Percentiles rank a stretch among this genome's conserved stretches.
Evolutionary conservation across 768 basidiomycete species (phyloP).

Genomic region (Exsudoporus frostii): DNA sequence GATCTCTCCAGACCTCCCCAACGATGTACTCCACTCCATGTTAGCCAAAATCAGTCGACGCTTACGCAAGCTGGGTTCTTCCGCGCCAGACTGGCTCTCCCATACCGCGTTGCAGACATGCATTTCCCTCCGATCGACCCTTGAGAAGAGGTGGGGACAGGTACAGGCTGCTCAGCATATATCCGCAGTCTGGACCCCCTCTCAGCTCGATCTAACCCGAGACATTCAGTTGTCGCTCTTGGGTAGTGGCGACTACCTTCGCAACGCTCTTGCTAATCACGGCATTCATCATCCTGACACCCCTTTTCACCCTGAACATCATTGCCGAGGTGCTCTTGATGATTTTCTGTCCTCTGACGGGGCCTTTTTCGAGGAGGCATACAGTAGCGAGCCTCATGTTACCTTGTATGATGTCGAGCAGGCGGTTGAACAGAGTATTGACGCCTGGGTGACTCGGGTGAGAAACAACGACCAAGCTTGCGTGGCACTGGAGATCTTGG

Average conservation of each 20-base stretch:
- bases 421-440: constrained; percentile 29
- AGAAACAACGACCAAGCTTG: constrained; percentile 21
- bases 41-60: constrained; percentile 27
- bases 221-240: constrained; percentile 36
- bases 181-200: constrained; percentile 15
- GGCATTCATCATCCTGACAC: not conserved
- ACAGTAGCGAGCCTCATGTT: constrained; percentile 3
- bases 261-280: constrained; percentile 8
- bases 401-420: constrained; percentile 39
- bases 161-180: constrained; percentile 25
- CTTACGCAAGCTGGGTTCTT: constrained; percentile 22
- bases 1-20: constrained; percentile 9
- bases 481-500: constrained; percentile 26
- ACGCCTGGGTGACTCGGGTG: constrained; percentile 30
- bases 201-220: constrained; percentile 21
- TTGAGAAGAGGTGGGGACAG: constrained; percentile 35
- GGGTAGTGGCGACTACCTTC: constrained; percentile 29
- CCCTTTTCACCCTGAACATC: not conserved
- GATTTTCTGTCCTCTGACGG: too few relatives aligned
- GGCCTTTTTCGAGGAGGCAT: not conserved
- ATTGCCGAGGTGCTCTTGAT: constrained; percentile 1
- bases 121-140: constrained; percentile 1
- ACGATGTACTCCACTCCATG: constrained; percentile 30
- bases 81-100: constrained; percentile 34
- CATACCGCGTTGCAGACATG: constrained; percentile 36